A percentile compares a stretch with the other conserved stretches of the same genome.
Evolutionary conservation across 1,284 basidiomycete species (phyloP).

Genomic region (Rhizoctonia solani): DNA sequence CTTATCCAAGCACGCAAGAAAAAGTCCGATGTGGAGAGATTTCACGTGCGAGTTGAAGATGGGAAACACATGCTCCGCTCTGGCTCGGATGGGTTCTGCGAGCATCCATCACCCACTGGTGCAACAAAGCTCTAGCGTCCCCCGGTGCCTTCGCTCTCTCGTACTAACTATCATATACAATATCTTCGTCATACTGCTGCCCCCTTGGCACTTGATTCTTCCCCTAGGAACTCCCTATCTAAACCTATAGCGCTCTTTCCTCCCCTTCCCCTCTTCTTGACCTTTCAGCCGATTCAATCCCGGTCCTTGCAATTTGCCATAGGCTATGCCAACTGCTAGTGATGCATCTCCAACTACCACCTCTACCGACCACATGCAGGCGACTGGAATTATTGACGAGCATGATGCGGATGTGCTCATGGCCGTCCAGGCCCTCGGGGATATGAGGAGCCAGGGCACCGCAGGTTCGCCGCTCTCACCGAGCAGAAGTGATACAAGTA

Average conservation of each 20-base stretch:
- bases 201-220: no score
- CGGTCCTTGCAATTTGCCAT: neutral
- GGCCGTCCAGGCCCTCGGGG: conserved; percentile 66
- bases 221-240: neutral
- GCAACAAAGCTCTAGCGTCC: conserved; percentile 1
- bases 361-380: neutral
- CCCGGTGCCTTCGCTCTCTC: conserved; percentile 30
- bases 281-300: neutral
- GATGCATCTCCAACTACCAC: neutral
- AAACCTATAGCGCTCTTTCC: neutral
- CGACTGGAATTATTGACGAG: conserved; percentile 41
- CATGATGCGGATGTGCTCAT: conserved; percentile 62
- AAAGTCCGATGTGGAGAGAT: neutral
- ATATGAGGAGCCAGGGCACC: conserved; percentile 58
- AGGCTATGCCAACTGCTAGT: conserved; percentile 9
- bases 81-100: conserved; percentile 24
- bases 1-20: neutral
- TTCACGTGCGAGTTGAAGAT: conserved; percentile 32
- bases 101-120: conserved; percentile 19
- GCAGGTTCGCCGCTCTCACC: neutral
- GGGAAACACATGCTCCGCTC: conserved; percentile 31
- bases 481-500: conserved; percentile 12
- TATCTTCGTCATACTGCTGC: no score
- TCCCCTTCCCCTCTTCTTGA: neutral
- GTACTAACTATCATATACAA: no score